Base-by-base conservation (phyloP, 2,329 filamentous ascomycete species). In the Lasiodiplodia sp. region DNA sequence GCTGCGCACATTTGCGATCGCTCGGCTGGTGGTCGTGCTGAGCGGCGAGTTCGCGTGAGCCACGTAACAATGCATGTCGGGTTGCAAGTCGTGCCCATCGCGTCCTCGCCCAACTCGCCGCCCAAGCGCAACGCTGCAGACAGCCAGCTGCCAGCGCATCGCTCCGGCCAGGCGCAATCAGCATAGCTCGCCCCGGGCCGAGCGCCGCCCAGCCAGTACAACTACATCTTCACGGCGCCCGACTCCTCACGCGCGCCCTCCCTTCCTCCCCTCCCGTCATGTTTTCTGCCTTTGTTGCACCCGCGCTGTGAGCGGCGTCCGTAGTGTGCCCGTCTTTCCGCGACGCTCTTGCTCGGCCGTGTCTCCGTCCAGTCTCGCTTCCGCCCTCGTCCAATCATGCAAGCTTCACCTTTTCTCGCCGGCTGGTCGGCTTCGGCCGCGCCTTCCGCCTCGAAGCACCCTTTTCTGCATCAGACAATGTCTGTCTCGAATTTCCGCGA, bases 401-500 rank as follows among this genome's bases (percentile, higher is more conserved):
- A 66, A 23, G 40, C 60, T 38, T 66, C 67, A 55, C 60, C 47
- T 18, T 66, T 52, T 40, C 28, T 66, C 34, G 60, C 60, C 31
- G 60, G 51, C 11, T 66, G 67, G 67, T 28, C 62, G 25, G 23
- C 67, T 25, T 52, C 62, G 11, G 38, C 67, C 23, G 34, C 49
- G 7, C 40, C 49, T 14, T 53, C 52, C 8, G 21, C 52, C 16
- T 16, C 49, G 10, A 66, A 69, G 40, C 75, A 79, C 58, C 77
- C 75, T 67, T 75, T 74, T 55, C 75, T 81, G 37, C 75, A 77
- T 66, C 78, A 80, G 67, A 78, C 78, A 53, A 76, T 78, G 67
- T 80, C 78, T 52, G 79, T 80, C 78, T 74, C 78, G 60, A 79
- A 81, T 70, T 73, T 81, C 66, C 78, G 79, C 69, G 78, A 80